These are phyloP conservation scores for Stachybotrys echinatus DNA, from an alignment of 2,329 filamentous ascomycete species.

Conservation along the genomic window DNA sequence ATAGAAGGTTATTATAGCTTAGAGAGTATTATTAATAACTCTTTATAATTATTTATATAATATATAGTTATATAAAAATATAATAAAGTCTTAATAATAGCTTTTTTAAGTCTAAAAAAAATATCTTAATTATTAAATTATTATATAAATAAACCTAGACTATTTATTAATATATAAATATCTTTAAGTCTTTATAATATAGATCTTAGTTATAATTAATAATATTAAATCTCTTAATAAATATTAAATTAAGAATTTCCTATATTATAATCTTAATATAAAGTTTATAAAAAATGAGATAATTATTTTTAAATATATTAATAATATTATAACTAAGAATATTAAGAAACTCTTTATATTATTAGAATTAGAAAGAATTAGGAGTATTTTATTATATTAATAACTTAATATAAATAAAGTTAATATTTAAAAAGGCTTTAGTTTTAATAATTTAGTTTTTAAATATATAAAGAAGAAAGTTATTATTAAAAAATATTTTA, in stretches of 20 bases:
- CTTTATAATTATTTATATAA: background rate
- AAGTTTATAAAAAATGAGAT: conserved; percentile 1
- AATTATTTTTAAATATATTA: background rate
- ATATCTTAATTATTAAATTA: conserved; percentile 5
- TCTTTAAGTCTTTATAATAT: background rate
- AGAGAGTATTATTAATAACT: conserved; percentile 1
- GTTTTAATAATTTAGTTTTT: conserved; percentile 7
- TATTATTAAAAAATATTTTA: conserved; percentile 4
- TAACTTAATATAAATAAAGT: conserved; percentile 8
- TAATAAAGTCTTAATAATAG: background rate
- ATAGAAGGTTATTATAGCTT: too few species aligned
- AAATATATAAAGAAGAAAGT: background rate
- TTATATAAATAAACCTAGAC: background rate
- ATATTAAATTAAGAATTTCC: conserved; percentile 5
- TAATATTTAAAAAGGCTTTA: conserved; percentile 3
- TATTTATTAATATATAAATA: conserved; percentile 4
- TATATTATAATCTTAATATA: conserved; percentile 4
- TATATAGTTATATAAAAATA: background rate
- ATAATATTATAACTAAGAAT: background rate
- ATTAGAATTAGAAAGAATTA: background rate
- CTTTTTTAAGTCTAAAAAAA: conserved; percentile 1
- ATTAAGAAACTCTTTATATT: background rate
- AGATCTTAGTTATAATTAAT: conserved; percentile 1
- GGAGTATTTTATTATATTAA: background rate
- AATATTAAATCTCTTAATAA: conserved; percentile 5